phyloP scores from a whole-genome alignment of 495 filamentous ascomycete species.

The Aspergillus carlsbadensis region DNA sequence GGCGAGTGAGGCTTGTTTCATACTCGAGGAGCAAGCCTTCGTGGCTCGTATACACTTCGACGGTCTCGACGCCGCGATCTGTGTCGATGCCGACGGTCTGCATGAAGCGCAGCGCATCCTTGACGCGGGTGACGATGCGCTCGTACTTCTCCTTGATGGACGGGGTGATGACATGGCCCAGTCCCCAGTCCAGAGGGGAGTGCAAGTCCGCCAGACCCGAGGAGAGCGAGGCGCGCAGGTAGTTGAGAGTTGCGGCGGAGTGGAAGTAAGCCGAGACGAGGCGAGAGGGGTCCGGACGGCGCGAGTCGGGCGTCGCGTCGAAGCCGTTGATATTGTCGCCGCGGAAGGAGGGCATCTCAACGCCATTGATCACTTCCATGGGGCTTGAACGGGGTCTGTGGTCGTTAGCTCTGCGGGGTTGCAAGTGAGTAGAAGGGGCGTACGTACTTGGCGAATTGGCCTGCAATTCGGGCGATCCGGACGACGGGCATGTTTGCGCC shows the following conservation, averaged over 20 bases:
- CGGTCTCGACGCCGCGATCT: conserved; percentile 78
- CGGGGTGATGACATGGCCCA: conserved; percentile 88
- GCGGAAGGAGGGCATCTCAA: conserved; percentile 82
- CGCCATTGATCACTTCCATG: conserved; percentile 77
- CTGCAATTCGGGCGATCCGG: conserved; percentile 91
- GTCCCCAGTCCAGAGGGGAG: conserved; percentile 88
- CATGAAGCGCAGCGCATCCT: conserved; percentile 93
- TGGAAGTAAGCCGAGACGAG: conserved; percentile 94
- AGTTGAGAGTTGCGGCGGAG: conserved; percentile 90
- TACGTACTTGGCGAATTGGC: conserved; percentile 82
- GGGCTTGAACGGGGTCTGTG: conserved; percentile 76
- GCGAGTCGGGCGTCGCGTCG: conserved; percentile 54
- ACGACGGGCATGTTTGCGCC: conserved; percentile 87
- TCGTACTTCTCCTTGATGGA: conserved; percentile 81
- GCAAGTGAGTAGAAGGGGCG: neutral
- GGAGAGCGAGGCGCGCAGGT: conserved; percentile 76
- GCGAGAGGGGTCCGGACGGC: conserved; percentile 76
- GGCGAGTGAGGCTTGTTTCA: conserved; percentile 80
- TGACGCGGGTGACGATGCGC: conserved; percentile 77
- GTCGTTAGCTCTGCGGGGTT: conserved; percentile 8
- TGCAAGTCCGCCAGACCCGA: conserved; percentile 93
- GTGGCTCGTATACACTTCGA: conserved; percentile 93
- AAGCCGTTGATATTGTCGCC: conserved; percentile 96
- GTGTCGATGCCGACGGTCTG: conserved; percentile 89
- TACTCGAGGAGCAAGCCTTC: conserved; percentile 95